Conservation (phyloP, 345 rosid genomes). For the Arabis alpina region DNA sequence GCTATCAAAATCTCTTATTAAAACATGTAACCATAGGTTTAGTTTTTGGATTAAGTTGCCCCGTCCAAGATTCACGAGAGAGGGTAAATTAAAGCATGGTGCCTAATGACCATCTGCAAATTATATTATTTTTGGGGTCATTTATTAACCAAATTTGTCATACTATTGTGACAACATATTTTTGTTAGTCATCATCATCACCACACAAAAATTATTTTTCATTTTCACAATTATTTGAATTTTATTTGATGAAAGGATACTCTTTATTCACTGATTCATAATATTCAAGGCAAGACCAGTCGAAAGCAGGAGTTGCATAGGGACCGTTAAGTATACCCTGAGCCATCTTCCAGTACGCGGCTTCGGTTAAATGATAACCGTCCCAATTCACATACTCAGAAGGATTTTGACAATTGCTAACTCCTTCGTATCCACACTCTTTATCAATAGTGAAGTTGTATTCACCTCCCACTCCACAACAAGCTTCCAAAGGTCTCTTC, state of each 20-base stretch:
- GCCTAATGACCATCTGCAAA: too few species aligned
- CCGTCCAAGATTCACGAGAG: too few species aligned
- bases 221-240: background rate
- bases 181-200: conserved; percentile 18
- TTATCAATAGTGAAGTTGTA: conserved; percentile 46
- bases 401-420: conserved; percentile 44
- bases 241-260: conserved; percentile 6
- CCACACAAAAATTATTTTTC: background rate
- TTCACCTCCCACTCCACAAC: conserved; percentile 53
- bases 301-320: conserved; percentile 36
- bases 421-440: conserved; percentile 38
- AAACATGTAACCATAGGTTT: too few species aligned
- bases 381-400: conserved; percentile 54
- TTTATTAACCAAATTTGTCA: too few species aligned
- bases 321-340: conserved; percentile 39
- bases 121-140: too few species aligned
- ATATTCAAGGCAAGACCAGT: conserved; percentile 37
- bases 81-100: too few species aligned
- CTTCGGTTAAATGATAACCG: conserved; percentile 50
- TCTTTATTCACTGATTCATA: background rate
- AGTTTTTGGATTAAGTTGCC: too few species aligned
- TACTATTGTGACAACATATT: background rate
- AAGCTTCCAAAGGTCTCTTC: conserved; percentile 40
- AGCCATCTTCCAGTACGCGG: conserved; percentile 31
- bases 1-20: too few species aligned